Evolutionary conservation across 1,284 basidiomycete genomes (phyloP), one percentile per base, ranked within the genome.

Genomic region (Wallemia mellicola): DNA sequence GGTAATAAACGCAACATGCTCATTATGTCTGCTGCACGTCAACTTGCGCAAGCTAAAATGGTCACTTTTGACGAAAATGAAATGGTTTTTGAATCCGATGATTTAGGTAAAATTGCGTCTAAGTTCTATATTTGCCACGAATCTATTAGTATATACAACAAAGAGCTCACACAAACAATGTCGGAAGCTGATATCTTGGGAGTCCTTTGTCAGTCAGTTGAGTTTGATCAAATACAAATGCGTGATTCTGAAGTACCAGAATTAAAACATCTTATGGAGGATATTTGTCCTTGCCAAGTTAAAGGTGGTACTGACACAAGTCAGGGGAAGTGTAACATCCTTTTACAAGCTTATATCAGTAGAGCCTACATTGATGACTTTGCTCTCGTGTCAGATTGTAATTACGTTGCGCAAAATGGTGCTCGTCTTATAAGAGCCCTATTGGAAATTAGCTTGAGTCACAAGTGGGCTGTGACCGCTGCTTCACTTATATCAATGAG

Each of bases 221-320:
- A 99, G 83, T 99, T 98, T 67, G 79, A 87, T 62, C 94, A 99
- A 74, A 82, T 99, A 58, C 85, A 94, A 73, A 73, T 89, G 5
- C 79, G 94, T 61, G 94, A 96, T 66, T 81, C 80, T 24, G 95
- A 99, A 70, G 71, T 81, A 26, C 75, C 82, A 61, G 94, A 99
- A 68, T 74, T 99, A 9, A 79, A 84, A 62, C 71, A 72, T 55
- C 71, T 96, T 62, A 75, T 80, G 71, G 75, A 79, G 59, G 71
- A 74, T 60, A 73, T 73, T 33, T 73, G 81, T 60, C 86, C 86
- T 1, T 94, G 88, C 66, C 77, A 81, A 60, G 85, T 94, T 59
- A 68, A 68, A 58, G 83, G 78, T 24, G 84, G 83, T 2, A 77
- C 79, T 2, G 79, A 84, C 61, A 84, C 80, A n/a, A 78, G 75